Evolutionary conservation across 2,329 filamentous ascomycete genomes (phyloP), one percentile per base, ranked within the genome.

Genomic region (Fusarium paranaense): DNA sequence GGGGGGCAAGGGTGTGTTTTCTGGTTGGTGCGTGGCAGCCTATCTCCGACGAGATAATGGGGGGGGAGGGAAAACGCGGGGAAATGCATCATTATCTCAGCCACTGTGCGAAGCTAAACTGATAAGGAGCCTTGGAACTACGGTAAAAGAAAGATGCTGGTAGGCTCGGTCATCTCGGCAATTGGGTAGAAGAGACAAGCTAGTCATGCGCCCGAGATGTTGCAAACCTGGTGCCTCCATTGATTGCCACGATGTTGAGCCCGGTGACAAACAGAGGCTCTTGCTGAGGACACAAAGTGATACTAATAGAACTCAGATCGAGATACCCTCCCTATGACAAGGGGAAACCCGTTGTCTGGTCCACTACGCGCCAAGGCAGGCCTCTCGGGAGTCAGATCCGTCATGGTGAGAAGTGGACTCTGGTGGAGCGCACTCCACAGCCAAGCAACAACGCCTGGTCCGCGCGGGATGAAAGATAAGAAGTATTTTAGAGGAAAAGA

Each of bases 31-130:
- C 22, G 70, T 64, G 71, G 71, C 63, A 73, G 62, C 47, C 33
- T 70, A 68, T 68, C 59, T 63, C 56, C 35, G 68, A 33, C 65
- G 20, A 75, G 72, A 75, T 74, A 74, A 37, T 42, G 56, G 50
- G 52, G 38, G 38, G 40, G 16, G 33, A 33, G 50, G 37, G 27
- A 62, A 73, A 75, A 73, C 72, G 72, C 72, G 72, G 72, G 72
- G 72, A 74, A 74, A 45, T 70, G 50, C 56, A 75, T 72, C 69
- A 57, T 67, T 75, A 75, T 74, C 72, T 64, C 37, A 74, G 71
- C 71, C 72, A 30, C 72, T 70, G 72, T 5, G 11, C 27, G 20
- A 20, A 35, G 33, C 66, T 35, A 25, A 64, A 64, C 71, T 69
- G 71, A 74, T 74, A 74, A 74, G 71, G n/a, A 32, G 40, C 54